These are phyloP conservation scores for Cyclaneusma minus DNA, from an alignment of 2,329 filamentous ascomycete genomes.

Conservation along the genomic window DNA sequence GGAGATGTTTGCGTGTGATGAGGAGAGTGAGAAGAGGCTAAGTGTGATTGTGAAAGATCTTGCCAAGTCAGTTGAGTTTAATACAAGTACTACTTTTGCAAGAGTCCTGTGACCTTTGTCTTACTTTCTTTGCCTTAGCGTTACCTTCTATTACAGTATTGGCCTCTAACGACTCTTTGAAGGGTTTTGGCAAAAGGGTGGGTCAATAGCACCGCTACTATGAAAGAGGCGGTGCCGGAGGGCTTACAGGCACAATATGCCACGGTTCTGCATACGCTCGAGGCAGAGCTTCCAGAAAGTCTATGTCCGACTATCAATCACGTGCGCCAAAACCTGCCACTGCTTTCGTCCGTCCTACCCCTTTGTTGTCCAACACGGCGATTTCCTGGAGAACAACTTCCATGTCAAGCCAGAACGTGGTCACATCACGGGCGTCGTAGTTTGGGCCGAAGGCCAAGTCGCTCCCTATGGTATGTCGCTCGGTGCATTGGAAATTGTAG, in stretches of 20 bases:
- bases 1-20: constrained; percentile 3
- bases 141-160: too few species aligned
- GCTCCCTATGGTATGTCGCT: constrained; percentile 5
- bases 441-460: constrained; percentile 5
- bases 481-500: constrained; percentile 4
- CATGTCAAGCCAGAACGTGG: neutral
- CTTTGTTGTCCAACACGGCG: neutral
- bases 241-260: constrained; percentile 4
- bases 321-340: too few species aligned
- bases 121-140: constrained; percentile 6
- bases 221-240: constrained; percentile 2
- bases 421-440: constrained; percentile 3
- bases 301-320: too few species aligned
- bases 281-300: too few species aligned
- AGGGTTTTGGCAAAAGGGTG: too few species aligned
- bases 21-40: constrained; percentile 3
- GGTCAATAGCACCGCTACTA: constrained; percentile 3
- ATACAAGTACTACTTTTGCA: constrained; percentile 1
- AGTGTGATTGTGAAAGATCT: constrained; percentile 5
- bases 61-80: constrained; percentile 4
- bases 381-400: constrained; percentile 1
- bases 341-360: too few species aligned
- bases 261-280: too few species aligned
- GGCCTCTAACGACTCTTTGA: too few species aligned
- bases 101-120: constrained; percentile 1